phyloP scores from a whole-genome alignment of 352 stramenopile species.

The Thraustochytrium striatum region DNA sequence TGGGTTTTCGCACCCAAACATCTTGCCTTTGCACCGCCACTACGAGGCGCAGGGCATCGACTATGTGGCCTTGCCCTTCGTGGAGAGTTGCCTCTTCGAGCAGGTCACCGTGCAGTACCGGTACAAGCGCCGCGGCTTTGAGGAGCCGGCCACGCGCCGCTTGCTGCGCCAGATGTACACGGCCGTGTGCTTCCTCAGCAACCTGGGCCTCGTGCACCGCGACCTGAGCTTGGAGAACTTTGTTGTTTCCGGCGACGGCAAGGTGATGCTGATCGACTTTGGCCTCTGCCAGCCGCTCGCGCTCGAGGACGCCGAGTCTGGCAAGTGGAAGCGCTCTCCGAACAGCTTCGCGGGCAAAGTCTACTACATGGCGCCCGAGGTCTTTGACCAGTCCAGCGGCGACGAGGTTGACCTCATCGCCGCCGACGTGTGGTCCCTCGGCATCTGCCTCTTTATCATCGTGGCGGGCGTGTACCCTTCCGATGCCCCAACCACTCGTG shows the following conservation, averaged over 20 bases:
- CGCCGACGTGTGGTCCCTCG: conserved; percentile 35
- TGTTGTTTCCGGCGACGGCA: neutral
- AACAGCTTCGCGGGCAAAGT: conserved; percentile 24
- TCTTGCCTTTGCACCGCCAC: conserved; percentile 4
- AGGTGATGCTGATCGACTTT: conserved; percentile 28
- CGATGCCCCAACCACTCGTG: neutral
- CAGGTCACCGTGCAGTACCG: neutral
- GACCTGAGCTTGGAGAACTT: conserved; percentile 42
- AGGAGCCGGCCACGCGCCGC: conserved; percentile 4
- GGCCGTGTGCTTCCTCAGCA: conserved; percentile 19
- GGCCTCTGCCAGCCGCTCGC: neutral
- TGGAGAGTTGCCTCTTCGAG: neutral
- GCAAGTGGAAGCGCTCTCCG: neutral
- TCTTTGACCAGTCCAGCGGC: neutral
- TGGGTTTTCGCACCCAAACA: conserved; percentile 29
- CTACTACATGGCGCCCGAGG: conserved; percentile 39
- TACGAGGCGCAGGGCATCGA: neutral
- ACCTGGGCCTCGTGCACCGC: conserved; percentile 24
- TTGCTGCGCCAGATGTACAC: conserved; percentile 13
- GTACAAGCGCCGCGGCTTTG: neutral
- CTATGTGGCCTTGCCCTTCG: conserved; percentile 16
- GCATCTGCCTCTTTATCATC: conserved; percentile 31
- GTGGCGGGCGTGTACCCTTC: neutral
- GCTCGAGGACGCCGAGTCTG: neutral
- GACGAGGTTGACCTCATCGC: conserved; percentile 1